Conservation (phyloP, 305 asterid genomes). For the Solanum chacoense region DNA sequence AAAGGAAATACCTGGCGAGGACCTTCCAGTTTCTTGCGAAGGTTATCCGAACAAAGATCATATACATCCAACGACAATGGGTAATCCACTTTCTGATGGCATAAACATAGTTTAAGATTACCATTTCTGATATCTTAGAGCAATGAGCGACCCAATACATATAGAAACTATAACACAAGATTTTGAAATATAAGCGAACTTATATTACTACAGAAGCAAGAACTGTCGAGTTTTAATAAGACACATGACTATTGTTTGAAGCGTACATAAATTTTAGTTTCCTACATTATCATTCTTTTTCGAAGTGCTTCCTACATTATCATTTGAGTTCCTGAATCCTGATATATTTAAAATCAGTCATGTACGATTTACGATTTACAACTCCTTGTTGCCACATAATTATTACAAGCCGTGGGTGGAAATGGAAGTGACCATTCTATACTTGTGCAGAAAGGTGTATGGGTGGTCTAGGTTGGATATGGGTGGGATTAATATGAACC, state of each 20-base stretch:
- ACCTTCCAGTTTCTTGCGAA: conserved; percentile 67
- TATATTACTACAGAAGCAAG: neutral
- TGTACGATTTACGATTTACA: neutral
- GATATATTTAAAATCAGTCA: neutral
- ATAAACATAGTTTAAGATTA: neutral
- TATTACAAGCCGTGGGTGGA: neutral
- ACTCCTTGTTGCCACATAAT: neutral
- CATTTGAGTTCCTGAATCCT: neutral
- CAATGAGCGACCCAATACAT: neutral
- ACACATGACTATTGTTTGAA: neutral
- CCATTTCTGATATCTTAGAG: neutral
- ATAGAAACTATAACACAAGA: neutral
- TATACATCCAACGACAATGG: conserved; percentile 86
- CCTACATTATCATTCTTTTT: neutral
- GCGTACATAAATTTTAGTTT: neutral
- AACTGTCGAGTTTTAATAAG: neutral
- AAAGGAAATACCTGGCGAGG: conserved; percentile 67
- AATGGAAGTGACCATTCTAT: neutral
- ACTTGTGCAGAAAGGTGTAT: neutral
- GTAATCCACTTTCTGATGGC: conserved; percentile 78
- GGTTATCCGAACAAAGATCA: conserved; percentile 92
- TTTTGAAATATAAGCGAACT: neutral
- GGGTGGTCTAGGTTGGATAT: neutral
- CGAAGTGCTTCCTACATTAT: neutral
- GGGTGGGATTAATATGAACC: neutral